phyloP scores from a whole-genome alignment of 176 grass and related monocot species.

The Zizania latifolia region DNA sequence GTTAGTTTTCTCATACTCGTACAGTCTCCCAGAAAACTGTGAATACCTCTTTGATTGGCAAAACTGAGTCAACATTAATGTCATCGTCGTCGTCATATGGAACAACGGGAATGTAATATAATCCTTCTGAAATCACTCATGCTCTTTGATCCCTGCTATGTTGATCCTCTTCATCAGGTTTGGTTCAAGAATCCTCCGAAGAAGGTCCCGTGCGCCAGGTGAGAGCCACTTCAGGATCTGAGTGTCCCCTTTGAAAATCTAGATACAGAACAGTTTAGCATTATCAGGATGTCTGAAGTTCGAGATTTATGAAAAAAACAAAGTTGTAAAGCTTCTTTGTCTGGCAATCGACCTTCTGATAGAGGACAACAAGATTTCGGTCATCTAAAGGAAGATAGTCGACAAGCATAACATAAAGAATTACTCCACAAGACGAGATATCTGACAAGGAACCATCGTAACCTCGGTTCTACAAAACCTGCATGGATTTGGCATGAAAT shows the following conservation, averaged over 20 bases:
- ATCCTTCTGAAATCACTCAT: conserved; percentile 63
- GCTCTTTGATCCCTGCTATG: conserved; percentile 43
- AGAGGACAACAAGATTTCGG: conserved; percentile 49
- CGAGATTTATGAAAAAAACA: not conserved
- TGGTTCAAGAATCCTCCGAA: too few relatives aligned
- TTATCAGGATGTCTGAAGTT: not conserved
- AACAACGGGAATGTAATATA: conserved; percentile 44
- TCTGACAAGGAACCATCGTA: conserved; percentile 49
- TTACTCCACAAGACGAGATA: conserved; percentile 53
- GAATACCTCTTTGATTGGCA: conserved; percentile 58
- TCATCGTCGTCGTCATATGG: conserved; percentile 54
- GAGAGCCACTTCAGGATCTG: conserved; percentile 61
- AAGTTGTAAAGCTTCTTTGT: not conserved
- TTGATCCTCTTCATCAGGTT: too few relatives aligned
- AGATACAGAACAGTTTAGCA: not conserved
- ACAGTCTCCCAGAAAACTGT: not conserved
- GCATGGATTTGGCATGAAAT: too few relatives aligned
- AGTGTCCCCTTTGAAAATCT: conserved; percentile 69
- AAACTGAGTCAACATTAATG: conserved; percentile 2
- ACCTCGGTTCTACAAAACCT: conserved; percentile 45
- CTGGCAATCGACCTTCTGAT: conserved; percentile 35
- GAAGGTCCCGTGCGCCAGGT: conserved; percentile 20
- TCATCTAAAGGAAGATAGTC: conserved; percentile 49
- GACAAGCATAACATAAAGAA: conserved; percentile 43
- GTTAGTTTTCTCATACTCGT: not conserved